Evolutionary conservation across 2,329 filamentous ascomycete species (phyloP).

Genomic region (Colletotrichum lentis): DNA sequence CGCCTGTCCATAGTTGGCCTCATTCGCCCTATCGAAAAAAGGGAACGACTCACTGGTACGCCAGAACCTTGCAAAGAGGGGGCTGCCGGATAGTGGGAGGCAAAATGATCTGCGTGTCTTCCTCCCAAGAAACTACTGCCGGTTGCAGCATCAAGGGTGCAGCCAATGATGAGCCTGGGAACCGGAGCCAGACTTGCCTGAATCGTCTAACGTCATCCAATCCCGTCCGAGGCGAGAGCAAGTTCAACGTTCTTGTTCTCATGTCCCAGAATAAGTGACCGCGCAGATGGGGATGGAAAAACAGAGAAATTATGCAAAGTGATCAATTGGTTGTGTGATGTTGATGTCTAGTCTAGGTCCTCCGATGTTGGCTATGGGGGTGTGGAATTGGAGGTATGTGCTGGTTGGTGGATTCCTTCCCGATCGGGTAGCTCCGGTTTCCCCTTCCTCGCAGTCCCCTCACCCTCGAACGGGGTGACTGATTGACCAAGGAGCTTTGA

Average conservation of each 20-base stretch:
- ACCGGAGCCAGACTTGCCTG: constrained; percentile 15
- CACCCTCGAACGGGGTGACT: not conserved
- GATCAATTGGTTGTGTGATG: no score
- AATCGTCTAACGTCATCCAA: constrained; percentile 33
- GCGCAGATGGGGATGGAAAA: no score
- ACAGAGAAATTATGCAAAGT: no score
- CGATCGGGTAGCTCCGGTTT: no score
- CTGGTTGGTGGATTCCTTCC: no score
- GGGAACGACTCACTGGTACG: not conserved
- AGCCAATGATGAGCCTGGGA: constrained; percentile 18
- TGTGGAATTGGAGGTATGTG: no score
- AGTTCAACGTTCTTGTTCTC: constrained; percentile 12
- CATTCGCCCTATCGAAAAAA: not conserved
- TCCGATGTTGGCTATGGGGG: no score
- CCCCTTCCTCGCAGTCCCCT: no score
- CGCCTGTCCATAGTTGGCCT: not conserved
- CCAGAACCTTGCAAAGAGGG: not conserved
- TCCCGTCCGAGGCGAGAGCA: constrained; percentile 6
- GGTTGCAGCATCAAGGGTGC: constrained; percentile 25
- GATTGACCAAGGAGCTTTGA: not conserved
- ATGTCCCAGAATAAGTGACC: no score
- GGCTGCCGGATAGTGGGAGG: constrained; percentile 4
- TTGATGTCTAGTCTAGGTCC: no score
- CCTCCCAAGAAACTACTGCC: constrained; percentile 1
- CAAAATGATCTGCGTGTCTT: constrained; percentile 9